A percentile compares a stretch with the other conserved stretches of the same genome.
Conservation (phyloP, 2,329 filamentous ascomycete genomes). For the Annulohypoxylon truncatum region DNA sequence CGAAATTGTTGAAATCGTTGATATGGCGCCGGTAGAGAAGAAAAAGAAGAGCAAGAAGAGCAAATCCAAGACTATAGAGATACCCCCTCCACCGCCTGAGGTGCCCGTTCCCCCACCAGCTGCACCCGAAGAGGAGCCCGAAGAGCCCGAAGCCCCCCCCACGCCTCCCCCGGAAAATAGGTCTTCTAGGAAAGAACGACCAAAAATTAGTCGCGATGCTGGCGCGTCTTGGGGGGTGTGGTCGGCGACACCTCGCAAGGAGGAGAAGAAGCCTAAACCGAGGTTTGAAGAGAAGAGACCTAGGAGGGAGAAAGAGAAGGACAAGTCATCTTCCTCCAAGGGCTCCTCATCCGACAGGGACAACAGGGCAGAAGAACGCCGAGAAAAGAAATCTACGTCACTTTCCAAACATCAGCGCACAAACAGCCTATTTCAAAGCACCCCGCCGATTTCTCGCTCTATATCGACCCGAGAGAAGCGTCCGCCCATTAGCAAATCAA, state of each 20-base stretch:
- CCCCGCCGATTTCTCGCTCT: conserved; percentile 74
- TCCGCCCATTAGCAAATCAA: conserved; percentile 65
- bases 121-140: conserved; percentile 53
- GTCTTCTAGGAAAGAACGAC: conserved; percentile 78
- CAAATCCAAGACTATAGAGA: conserved; percentile 50
- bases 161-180: conserved; percentile 67
- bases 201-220: conserved; percentile 78
- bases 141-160: conserved; percentile 59
- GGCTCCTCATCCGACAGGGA: conserved; percentile 76
- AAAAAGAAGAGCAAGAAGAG: conserved; percentile 58
- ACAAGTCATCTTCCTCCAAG: conserved; percentile 67
- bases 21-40: conserved; percentile 59
- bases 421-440: conserved; percentile 74
- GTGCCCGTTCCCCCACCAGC: conserved; percentile 60
- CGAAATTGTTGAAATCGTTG: conserved; percentile 63
- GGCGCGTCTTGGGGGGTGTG: conserved; percentile 80
- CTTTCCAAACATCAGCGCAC: conserved; percentile 65
- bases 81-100: conserved; percentile 47
- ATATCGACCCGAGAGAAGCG: conserved; percentile 76
- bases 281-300: conserved; percentile 71
- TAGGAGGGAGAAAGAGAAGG: conserved; percentile 65
- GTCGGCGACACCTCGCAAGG: conserved; percentile 67
- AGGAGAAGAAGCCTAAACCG: conserved; percentile 72
- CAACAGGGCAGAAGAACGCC: conserved; percentile 53
- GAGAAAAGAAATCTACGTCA: conserved; percentile 57